These are phyloP conservation scores for Paramecium pentaurelia DNA, from an alignment of 73 alveolate species.

Conservation along the genomic window DNA sequence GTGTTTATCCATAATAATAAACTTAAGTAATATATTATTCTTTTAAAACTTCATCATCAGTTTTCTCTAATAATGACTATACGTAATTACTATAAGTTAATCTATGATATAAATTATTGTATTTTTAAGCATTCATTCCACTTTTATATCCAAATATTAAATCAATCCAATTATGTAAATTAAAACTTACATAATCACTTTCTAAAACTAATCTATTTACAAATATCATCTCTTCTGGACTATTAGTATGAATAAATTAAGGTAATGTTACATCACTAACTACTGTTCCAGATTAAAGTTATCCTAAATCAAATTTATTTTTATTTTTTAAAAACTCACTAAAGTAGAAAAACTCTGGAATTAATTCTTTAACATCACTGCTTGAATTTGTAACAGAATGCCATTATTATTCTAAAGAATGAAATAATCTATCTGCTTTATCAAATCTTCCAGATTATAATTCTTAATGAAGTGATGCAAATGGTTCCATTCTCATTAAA, in stretches of 20 bases:
- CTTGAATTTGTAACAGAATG: constrained; percentile 66
- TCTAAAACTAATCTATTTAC: constrained; percentile 72
- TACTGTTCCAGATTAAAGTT: constrained; percentile 62
- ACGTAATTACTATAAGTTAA: constrained; percentile 72
- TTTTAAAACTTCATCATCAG: constrained; percentile 31
- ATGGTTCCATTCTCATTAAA: constrained; percentile 86
- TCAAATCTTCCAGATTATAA: constrained; percentile 81
- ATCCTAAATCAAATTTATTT: constrained; percentile 76
- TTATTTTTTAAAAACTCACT: constrained; percentile 78
- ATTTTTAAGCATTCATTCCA: constrained; percentile 69
- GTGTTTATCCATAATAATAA: constrained; percentile 58
- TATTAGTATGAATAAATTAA: constrained; percentile 62
- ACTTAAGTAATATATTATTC: constrained; percentile 52
- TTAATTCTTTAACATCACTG: constrained; percentile 93
- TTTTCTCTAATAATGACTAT: neutral
- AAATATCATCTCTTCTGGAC: constrained; percentile 76
- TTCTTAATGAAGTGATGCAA: constrained; percentile 74
- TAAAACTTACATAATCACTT: constrained; percentile 70
- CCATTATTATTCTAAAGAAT: constrained; percentile 72
- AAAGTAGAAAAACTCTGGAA: constrained; percentile 91
- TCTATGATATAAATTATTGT: constrained; percentile 68
- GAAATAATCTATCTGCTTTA: constrained; percentile 85
- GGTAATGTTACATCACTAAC: constrained; percentile 78
- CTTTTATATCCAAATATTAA: constrained; percentile 82
- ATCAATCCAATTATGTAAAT: constrained; percentile 86